Evolutionary conservation across 768 basidiomycete species (phyloP).

Genomic region (Russula abietina): DNA sequence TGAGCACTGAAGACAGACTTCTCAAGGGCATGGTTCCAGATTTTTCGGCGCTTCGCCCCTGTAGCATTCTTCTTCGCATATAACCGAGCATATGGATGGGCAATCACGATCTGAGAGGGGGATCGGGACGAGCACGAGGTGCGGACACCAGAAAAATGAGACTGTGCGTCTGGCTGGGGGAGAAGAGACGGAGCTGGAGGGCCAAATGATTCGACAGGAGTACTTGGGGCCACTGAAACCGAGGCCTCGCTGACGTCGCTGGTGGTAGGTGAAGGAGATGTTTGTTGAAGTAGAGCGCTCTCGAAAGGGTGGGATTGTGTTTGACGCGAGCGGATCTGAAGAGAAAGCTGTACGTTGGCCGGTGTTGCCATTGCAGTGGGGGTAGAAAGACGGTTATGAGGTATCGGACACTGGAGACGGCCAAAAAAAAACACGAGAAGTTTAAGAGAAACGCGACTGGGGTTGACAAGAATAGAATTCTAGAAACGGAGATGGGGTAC

Average conservation of each 20-base stretch:
- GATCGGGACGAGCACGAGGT: not conserved
- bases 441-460: constrained; percentile 14
- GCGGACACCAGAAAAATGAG: constrained; percentile 11
- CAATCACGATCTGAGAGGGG: constrained; percentile 33
- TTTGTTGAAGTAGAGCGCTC: constrained; percentile 6
- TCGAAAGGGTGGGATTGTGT: constrained; percentile 8
- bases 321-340: constrained; percentile 15
- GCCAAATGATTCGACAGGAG: constrained; percentile 17
- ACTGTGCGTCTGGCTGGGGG: constrained; percentile 13
- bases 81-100: constrained; percentile 65
- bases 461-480: constrained; percentile 6
- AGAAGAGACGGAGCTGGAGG: constrained; percentile 24
- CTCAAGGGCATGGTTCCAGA: constrained; percentile 75
- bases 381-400: not conserved
- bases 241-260: constrained; percentile 23
- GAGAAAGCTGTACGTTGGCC: constrained; percentile 11
- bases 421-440: constrained; percentile 1
- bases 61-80: constrained; percentile 50
- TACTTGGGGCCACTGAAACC: constrained; percentile 5
- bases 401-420: not conserved
- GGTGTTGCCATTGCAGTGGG: constrained; percentile 9
- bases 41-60: constrained; percentile 60
- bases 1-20: constrained; percentile 61
- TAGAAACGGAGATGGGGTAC: constrained; percentile 18
- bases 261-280: constrained; percentile 22